Evolutionary conservation across 1,139 yeast species (phyloP).

Genomic region (Saccharomyces hybrid): DNA sequence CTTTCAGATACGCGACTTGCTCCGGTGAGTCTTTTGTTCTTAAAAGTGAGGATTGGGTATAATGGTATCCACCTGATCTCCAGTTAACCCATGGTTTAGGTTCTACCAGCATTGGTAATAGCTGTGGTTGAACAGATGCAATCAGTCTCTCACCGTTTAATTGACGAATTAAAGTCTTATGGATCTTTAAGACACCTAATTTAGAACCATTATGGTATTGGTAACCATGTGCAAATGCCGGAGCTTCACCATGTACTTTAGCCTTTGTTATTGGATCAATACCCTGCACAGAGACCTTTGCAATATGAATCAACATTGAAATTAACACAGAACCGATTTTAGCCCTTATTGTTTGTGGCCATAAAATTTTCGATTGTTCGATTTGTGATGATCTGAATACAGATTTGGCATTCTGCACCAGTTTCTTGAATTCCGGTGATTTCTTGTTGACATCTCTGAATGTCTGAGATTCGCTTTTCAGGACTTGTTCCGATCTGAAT

Average conservation of each 20-base stretch:
- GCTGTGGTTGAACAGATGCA: constrained; percentile 76
- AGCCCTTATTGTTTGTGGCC: constrained; percentile 66
- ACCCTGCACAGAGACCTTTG: constrained; percentile 71
- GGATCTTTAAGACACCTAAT: constrained; percentile 74
- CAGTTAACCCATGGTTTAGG: constrained; percentile 83
- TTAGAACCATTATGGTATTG: constrained; percentile 73
- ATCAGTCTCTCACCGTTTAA: constrained; percentile 61
- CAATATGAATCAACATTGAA: constrained; percentile 70
- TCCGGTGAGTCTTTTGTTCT: constrained; percentile 84
- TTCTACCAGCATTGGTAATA: constrained; percentile 83
- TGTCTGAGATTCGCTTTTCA: constrained; percentile 50
- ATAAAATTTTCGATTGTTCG: constrained; percentile 36
- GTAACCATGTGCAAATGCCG: constrained; percentile 86
- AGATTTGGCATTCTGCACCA: constrained; percentile 32
- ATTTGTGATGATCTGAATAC: constrained; percentile 33
- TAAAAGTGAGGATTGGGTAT: constrained; percentile 54
- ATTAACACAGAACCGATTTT: constrained; percentile 77
- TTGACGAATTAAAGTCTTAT: constrained; percentile 56
- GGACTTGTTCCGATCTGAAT: constrained; percentile 58
- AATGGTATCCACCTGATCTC: constrained; percentile 78
- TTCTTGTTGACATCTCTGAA: constrained; percentile 35
- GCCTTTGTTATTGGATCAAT: constrained; percentile 71
- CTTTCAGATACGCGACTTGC: constrained; percentile 77
- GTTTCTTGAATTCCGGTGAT: constrained; percentile 30
- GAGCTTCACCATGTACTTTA: constrained; percentile 61